Evolutionary conservation across 352 stramenopile genomes (phyloP), one percentile per base, ranked within the genome.

Genomic region (Phytophthora sansomeana): DNA sequence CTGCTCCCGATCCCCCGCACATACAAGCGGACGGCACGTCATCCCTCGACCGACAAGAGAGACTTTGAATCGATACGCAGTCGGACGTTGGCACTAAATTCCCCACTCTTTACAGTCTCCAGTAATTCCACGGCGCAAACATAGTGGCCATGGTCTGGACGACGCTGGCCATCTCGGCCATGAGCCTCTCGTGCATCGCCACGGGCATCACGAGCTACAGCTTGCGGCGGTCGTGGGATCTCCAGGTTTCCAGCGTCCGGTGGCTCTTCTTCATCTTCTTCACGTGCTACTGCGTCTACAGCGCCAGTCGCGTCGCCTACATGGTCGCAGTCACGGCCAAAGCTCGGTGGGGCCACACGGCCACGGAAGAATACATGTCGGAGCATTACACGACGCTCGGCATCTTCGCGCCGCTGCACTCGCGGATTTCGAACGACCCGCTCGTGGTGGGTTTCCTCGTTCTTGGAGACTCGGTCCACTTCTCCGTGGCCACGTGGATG

Each of bases 251-350:
- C 17, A 77, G 74, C 24, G 79, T 85, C 26, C 77, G 79, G 2
- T 88, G 79, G 79, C 62, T 88, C 19, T 88, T 85, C 49, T 77
- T 70, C 57, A 47, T 75, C 56, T 84, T 88, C 54, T 85, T 88
- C 65, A 36, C 77, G 17, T 81, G 61, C 30, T 62, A 79, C n/a
- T 77, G 42, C 21, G 36, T 74, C 4, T 80, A 78, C 47, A 63
- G 63, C 33, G 52, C 38, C 7, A 17, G 63, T 35, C 76, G 76
- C n/a, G 79, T 78, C 36, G 63, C 69, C 13, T 69, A 56, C n/a
- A 57, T 72, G 49, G 58, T 69, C 36, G 58, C 61, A 28, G 59
- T 74, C 7, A 57, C 44, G 5, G 54, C 55, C 26, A 60, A 53
- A 17, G 49, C 52, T 42, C 43, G 24, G 30, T 65, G 52, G 58